Evolutionary conservation across 495 filamentous ascomycete genomes (phyloP).

Genomic region (Daldinia caldariorum): DNA sequence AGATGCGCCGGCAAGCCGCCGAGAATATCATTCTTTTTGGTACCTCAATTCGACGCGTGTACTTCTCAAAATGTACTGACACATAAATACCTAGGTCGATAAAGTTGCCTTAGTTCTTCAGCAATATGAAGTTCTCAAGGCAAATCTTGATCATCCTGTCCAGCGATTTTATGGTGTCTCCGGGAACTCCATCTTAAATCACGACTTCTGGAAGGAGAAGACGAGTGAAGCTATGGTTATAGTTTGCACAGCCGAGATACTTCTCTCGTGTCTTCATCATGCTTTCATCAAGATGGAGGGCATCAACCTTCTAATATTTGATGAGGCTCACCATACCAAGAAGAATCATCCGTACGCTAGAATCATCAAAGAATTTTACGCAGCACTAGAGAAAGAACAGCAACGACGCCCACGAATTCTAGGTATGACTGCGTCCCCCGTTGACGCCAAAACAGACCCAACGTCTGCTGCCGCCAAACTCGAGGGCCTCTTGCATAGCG

Average conservation of each 20-base stretch:
- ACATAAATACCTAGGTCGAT: slow-evolving; percentile 71
- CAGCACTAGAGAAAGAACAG: slow-evolving; percentile 47
- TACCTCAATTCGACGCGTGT: slow-evolving; percentile 44
- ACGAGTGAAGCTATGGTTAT: slow-evolving; percentile 82
- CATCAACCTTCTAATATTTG: slow-evolving; percentile 93
- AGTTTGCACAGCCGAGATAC: slow-evolving; percentile 91
- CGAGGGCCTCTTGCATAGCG: slow-evolving; percentile 78
- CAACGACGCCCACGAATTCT: slow-evolving; percentile 78
- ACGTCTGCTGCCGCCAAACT: slow-evolving; percentile 77
- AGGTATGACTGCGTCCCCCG: slow-evolving; percentile 97
- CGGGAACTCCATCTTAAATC: slow-evolving; percentile 62
- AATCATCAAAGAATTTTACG: slow-evolving; percentile 90
- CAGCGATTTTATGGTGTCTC: slow-evolving; percentile 80
- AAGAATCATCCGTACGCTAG: slow-evolving; percentile 92
- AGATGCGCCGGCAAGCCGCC: slow-evolving; percentile 67
- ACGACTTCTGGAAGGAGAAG: slow-evolving; percentile 73
- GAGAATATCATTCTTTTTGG: slow-evolving; percentile 86
- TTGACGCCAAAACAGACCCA: slow-evolving; percentile 83
- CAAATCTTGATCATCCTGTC: slow-evolving; percentile 84
- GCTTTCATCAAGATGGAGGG: slow-evolving; percentile 82
- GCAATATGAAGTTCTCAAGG: slow-evolving; percentile 82
- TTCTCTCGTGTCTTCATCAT: slow-evolving; percentile 79
- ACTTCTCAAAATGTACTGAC: not conserved
- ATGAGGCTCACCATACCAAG: slow-evolving; percentile 97
- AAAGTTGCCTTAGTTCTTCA: slow-evolving; percentile 92